Evolutionary conservation across 2,329 filamentous ascomycete species (phyloP), one percentile per base, ranked within the genome.

Genomic region (Ophiostoma tasmaniense): DNA sequence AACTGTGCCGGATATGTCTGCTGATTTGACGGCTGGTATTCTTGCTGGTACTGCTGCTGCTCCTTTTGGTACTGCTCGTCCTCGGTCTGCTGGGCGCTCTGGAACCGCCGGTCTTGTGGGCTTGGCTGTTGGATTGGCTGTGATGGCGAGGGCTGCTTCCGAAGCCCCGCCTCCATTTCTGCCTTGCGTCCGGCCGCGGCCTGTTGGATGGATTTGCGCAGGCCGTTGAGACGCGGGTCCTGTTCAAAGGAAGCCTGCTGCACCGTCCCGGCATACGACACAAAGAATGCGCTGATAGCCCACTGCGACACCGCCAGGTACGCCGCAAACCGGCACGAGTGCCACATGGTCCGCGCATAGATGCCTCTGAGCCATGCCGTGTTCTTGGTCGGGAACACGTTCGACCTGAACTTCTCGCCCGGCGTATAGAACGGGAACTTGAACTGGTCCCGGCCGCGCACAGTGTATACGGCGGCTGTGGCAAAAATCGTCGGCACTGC

Each of bases 361-460:
- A 17, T 2, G n/a, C 70, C 72, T 13, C 35, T 35, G 33, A 72
- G 14, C 28, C 67, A 5, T 20, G 70, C 39, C 20, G 10, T 33
- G 17, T 30, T 42, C 30, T 42, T 25, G 4, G 28, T 28, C 11
- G 71, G 70, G 39, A 74, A 73, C 4, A 67, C 64, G 39, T 71
- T 25, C 2, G 72, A 70, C 65, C 68, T 62, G 69, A 74, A 73
- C n/a, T 42, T 25, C 6, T 42, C 55, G 17, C 66, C 25, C 22
- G 71, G 70, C 66, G 65, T 45, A 65, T 65, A 70, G 20, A 74
- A 71, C 17, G 73, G 73, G 42, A 74, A 73, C 2, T 69, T 66
- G 65, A 73, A 74, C 6, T 42, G 64, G 13, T 68, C 33, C 3
- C 70, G 68, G 25, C 73, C 71, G n/a, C 68, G 70, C 20, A 61